Conservation (phyloP, 2,329 filamentous ascomycete genomes). For the Alternaria gansuensis region DNA sequence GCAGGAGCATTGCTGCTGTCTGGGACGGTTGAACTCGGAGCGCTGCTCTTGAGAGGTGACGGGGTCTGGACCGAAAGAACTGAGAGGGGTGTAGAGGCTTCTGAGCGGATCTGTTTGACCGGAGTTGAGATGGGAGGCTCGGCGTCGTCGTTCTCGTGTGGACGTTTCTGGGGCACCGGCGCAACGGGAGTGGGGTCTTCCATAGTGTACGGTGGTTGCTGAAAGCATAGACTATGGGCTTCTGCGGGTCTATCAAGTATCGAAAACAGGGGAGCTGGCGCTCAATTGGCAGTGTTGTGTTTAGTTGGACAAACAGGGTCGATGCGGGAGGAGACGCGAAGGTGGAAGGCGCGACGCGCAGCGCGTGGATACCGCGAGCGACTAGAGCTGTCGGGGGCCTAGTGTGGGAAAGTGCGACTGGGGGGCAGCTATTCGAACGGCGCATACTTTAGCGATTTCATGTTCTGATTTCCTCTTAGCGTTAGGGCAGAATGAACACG, state of each 20-base stretch:
- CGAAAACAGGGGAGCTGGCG: background rate
- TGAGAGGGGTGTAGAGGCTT: conserved; percentile 44
- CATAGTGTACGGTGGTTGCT: conserved; percentile 32
- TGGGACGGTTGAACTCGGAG: conserved; percentile 23
- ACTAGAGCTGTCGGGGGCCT: conserved; percentile 16
- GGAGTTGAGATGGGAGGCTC: conserved; percentile 41
- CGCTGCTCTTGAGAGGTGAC: conserved; percentile 37
- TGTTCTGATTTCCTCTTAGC: conserved; percentile 19
- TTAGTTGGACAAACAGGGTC: conserved; percentile 16
- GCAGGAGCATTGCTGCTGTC: conserved; percentile 24
- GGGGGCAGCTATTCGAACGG: conserved; percentile 8
- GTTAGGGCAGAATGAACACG: conserved; percentile 1
- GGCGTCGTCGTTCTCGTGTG: conserved; percentile 44
- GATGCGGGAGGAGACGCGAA: conserved; percentile 35
- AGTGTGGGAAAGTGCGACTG: conserved; percentile 6
- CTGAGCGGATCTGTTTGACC: conserved; percentile 37
- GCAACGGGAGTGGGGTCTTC: conserved; percentile 36
- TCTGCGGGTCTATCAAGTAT: conserved; percentile 2
- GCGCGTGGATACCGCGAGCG: conserved; percentile 28
- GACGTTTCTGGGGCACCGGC: conserved; percentile 44
- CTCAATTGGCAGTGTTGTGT: conserved; percentile 6
- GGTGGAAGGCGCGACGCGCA: conserved; percentile 39
- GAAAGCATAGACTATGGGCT: conserved; percentile 5
- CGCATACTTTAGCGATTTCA: conserved; percentile 15
- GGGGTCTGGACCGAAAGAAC: conserved; percentile 47